Evolutionary conservation across 805 yeast genomes (phyloP), one percentile per base, ranked within the genome.

Genomic region (Ogataea angusta): DNA sequence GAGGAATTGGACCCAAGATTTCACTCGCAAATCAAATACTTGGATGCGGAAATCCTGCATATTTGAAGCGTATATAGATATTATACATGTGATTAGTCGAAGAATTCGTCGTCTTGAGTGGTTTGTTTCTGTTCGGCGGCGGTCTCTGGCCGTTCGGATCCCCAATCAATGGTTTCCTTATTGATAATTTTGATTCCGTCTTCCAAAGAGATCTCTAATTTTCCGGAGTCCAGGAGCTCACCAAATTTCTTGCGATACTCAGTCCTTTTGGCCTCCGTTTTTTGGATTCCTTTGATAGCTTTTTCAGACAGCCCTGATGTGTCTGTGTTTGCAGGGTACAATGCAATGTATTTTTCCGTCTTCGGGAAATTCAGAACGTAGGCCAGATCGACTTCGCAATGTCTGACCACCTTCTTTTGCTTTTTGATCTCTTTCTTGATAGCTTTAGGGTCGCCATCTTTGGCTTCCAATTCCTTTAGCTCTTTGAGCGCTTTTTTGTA

Each of bases 341-440:
- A 63, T 0, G 96, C 76, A 25, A 86, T 75, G 60, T 90, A 90
- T 63, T 87, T 89, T 53, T 78, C 80, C 36, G 80, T 75, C 54
- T 75, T 78, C 24, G 98, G 96, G 68, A 79, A 90, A 57, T 82
- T 73, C 13, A 80, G 72, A 10, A 82, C 78, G 59, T 90, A 90
- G 23, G 85, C 85, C 19, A 83, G 64, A 52, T 89, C 95, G 7
- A 80, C 64, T 53, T 81, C 82, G 40, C 77, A 66, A 48, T 82
- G 80, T 37, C 60, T 62, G 28, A 85, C 56, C 29, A 68, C 68
- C 47, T 74, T 76, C 50, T 75, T 71, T 10, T 72, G 55, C 35
- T 64, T 62, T 42, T 64, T 63, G 15, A 62, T 40, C 10, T 56
- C 57, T 23, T 62, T 61, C 35, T 54, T 58, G 16, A 55, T 27